A percentile compares a stretch with the other conserved stretches of the same genome.
Conservation (phyloP, 441 rosid genomes). For the Corymbia citriodora region DNA sequence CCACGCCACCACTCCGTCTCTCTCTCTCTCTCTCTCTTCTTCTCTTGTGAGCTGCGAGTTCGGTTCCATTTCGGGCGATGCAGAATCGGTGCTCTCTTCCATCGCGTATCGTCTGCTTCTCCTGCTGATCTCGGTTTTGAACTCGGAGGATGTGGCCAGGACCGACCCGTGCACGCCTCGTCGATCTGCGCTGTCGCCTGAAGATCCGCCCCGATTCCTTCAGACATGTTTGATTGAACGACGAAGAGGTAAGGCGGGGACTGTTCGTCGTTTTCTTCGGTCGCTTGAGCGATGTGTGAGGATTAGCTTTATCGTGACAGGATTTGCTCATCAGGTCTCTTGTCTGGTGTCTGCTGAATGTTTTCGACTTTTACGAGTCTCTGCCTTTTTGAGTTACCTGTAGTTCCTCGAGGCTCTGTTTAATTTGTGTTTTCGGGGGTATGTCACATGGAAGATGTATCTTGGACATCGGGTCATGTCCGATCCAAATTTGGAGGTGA, state of each 20-base stretch:
- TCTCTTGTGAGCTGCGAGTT: background rate
- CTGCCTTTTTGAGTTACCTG: background rate
- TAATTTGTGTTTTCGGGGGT: background rate
- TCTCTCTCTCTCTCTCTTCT: background rate
- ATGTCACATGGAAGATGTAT: background rate
- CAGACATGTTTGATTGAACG: constrained; percentile 2
- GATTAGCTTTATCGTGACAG: background rate
- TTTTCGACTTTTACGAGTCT: background rate
- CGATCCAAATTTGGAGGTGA: background rate
- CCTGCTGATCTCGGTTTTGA: background rate
- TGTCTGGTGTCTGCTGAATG: background rate
- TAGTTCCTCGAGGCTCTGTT: background rate
- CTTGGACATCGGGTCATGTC: background rate
- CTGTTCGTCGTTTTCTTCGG: background rate
- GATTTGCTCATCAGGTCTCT: background rate
- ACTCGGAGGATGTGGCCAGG: background rate
- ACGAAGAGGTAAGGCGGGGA: background rate
- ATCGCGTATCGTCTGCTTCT: background rate
- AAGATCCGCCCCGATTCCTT: background rate
- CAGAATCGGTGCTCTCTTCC: background rate
- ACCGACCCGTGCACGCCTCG: background rate
- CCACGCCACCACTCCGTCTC: no score
- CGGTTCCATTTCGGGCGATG: background rate
- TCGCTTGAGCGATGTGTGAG: background rate
- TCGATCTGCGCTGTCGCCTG: background rate